Base-by-base conservation (phyloP, 2,329 filamentous ascomycete species). In the Zymoseptoria crescenta region DNA sequence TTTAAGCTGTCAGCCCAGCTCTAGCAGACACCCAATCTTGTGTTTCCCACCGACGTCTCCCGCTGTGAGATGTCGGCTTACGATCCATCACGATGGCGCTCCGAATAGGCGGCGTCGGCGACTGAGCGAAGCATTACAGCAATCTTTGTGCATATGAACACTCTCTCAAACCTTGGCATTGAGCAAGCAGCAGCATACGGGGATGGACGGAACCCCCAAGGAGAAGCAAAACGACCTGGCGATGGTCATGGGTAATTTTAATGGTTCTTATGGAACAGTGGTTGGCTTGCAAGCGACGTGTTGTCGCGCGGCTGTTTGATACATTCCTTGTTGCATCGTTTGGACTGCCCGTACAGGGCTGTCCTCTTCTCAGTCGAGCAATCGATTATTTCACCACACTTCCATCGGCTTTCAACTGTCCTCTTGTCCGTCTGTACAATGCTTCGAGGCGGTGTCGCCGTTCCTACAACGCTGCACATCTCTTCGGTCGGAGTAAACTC, bases 1-100 rank as follows among this genome's bases (percentile, higher is more conserved):
- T 72, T 50, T 72, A 70, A 69, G 60, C 57, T 58, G 41, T 29
- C 56, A 41, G 8, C 29, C 30, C 21, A 27, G 30, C 29, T 49
- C 48, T 45, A 16, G 35, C 35, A 45, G 35, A 45, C 13, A 24
- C 24, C 4, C 3, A 45, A 45, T n/a, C 30, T 49, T 28, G 20
- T 1, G 29, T 27, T 52, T 52, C 27, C 6, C 20, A 13, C 29
- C 51, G 29, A 19, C 24, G 51, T 19, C 24, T 30, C 13, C 13
- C 35, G 35, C 35, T 27, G 51, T 19, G 7, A 19, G 29, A 52
- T 13, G 51, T 13, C 51, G 51, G 27, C 10, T n/a, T 5, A 52
- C 51, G 51, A 52, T 29, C 20, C 7, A 19, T 52, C 51, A 52
- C 51, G 51, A 51, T 29, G 51, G 51, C 51, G 51, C 51, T 52